phyloP scores from a whole-genome alignment of 345 rosid species.

The Aquilaria yunnanensis region DNA sequence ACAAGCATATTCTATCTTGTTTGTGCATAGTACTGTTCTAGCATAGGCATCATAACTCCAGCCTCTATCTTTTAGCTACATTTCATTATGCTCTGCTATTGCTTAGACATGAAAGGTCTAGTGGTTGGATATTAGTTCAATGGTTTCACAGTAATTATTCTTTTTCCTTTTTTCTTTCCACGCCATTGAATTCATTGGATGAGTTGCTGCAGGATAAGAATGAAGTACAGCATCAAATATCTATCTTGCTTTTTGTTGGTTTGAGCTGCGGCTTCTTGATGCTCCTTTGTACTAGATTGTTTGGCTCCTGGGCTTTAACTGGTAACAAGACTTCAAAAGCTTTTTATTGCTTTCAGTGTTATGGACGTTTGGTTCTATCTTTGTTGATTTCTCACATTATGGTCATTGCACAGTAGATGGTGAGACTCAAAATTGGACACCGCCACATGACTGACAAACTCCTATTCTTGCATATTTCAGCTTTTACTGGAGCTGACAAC shows the following conservation, averaged over 20 bases:
- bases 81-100: too few relatives aligned
- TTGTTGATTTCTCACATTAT: not conserved
- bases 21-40: too few relatives aligned
- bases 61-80: too few relatives aligned
- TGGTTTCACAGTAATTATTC: too few relatives aligned
- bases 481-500: slow-evolving; percentile 72
- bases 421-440: not conserved
- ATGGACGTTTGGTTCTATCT: slow-evolving; percentile 5
- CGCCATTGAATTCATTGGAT: too few relatives aligned
- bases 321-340: slow-evolving; percentile 36
- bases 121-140: too few relatives aligned
- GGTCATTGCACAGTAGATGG: not conserved
- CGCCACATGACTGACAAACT: not conserved
- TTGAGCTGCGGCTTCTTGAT: slow-evolving; percentile 69
- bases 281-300: slow-evolving; percentile 68
- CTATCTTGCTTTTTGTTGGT: slow-evolving; percentile 65
- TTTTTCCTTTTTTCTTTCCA: too few relatives aligned
- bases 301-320: slow-evolving; percentile 65
- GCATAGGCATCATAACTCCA: too few relatives aligned
- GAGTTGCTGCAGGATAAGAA: slow-evolving; percentile 49
- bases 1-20: too few relatives aligned
- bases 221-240: slow-evolving; percentile 80
- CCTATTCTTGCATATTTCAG: slow-evolving; percentile 33
- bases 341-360: slow-evolving; percentile 12
- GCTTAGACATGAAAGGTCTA: too few relatives aligned